Base-by-base conservation (phyloP, 257 asterid species). In the Cruciata laevipes region DNA sequence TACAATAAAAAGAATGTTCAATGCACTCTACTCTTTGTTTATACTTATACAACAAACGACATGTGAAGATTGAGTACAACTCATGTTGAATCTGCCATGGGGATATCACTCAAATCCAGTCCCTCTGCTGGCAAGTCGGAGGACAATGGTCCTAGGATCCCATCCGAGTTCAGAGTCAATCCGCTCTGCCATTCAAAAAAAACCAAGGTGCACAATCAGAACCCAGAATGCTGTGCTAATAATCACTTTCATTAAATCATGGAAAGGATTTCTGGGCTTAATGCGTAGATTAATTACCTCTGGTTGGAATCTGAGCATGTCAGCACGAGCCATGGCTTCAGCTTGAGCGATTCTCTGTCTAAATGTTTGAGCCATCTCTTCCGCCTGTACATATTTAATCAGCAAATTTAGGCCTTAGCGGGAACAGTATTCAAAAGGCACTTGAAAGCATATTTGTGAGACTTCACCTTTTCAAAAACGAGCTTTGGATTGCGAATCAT, bases 261-360 rank as follows among this genome's bases (percentile, higher is more conserved):
- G 8, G 40, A 30, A 66, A 5, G 9, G 60, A 47, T 30, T 57
- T 21, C 31, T 30, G 27, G 25, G 58, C 11, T 14, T 21, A 35
- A 31, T 23, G 3, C 13, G 1, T 9, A 49, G 30, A 55, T 53
- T n/a, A 73, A 67, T 35, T 84, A 92, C 97, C 96, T 93, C 99
- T 11, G 96, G 96, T 69, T 92, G 98, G 86, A 92, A 92, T 70
- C 98, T 82, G 56, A 90, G 91, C 92, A 93, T 93, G 73, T 93
- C 99, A 51, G 96, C 97, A 68, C 99, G 95, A 72, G 99, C 99
- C 99, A 90, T 88, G 77, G 99, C 99, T 86, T 90, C 99, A 13
- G 97, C 99, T 76, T 93, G 99, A 73, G 99, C 99, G 74, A 93
- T 93, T 81, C 99, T 84, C 83, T 90, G 97, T 84, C 97, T 89